Conservation (phyloP, 2,329 filamentous ascomycete genomes). For the Neofusicoccum umdonicola region DNA sequence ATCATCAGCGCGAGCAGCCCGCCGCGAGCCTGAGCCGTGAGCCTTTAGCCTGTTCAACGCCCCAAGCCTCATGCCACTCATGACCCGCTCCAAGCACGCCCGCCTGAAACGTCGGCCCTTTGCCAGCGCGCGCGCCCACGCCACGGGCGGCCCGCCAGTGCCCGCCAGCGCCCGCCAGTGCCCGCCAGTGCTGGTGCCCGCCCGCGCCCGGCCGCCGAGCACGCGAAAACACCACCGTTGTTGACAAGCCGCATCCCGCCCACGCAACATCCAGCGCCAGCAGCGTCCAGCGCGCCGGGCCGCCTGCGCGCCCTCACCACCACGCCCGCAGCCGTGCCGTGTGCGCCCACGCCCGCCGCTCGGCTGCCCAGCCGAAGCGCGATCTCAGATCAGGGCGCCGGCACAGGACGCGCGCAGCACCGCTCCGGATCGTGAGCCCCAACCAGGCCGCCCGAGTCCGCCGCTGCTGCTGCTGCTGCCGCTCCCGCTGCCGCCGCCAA, state of each 20-base stretch:
- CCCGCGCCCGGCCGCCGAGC: background rate
- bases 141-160: too few species aligned
- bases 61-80: background rate
- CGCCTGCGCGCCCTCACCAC: conserved; percentile 5
- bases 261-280: background rate
- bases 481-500: background rate
- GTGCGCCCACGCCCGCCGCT: background rate
- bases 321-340: background rate
- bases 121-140: background rate
- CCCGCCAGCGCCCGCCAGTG: too few species aligned
- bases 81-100: background rate
- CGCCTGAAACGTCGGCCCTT: background rate
- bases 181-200: background rate
- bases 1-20: background rate
- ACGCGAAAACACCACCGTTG: background rate
- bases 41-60: conserved; percentile 4
- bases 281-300: background rate
- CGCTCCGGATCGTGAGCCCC: background rate
- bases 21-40: background rate
- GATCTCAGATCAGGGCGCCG: background rate
- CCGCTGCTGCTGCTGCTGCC: background rate
- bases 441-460: background rate
- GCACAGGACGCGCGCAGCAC: background rate
- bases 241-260: background rate
- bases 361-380: conserved; percentile 1